A percentile compares a stretch with the other conserved stretches of the same genome.
Evolutionary conservation across 257 asterid species (phyloP).

Genomic region (Solanum medicagineum): DNA sequence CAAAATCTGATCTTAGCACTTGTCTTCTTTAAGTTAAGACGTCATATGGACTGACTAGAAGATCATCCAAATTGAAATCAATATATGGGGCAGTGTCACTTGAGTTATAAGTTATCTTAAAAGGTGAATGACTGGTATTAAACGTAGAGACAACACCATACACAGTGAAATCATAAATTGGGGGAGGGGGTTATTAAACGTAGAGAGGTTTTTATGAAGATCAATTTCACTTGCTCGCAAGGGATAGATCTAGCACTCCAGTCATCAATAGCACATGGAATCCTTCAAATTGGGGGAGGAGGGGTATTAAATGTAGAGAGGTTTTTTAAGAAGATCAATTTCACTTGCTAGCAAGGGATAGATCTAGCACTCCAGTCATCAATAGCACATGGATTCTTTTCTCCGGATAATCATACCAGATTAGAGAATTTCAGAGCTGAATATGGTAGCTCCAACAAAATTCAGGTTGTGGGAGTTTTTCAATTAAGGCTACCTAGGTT

Average conservation of each 20-base stretch:
- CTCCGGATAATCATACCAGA: background rate
- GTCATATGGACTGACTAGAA: background rate
- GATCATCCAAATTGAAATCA: background rate
- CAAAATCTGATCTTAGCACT: background rate
- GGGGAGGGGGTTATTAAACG: background rate
- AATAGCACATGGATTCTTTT: background rate
- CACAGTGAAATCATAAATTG: background rate
- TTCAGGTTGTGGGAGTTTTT: background rate
- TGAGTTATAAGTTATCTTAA: background rate
- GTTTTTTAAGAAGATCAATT: background rate
- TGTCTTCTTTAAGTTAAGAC: background rate
- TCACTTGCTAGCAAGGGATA: background rate
- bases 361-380: background rate
- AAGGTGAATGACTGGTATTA: background rate
- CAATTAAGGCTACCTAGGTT: background rate
- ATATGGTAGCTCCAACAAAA: background rate
- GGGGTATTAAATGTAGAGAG: background rate
- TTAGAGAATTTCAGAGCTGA: background rate
- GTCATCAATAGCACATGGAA: background rate
- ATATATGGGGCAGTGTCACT: background rate
- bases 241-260: background rate
- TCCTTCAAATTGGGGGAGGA: background rate
- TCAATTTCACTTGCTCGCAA: background rate
- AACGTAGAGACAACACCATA: background rate
- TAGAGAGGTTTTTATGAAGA: background rate